Evolutionary conservation across 169 alveolate genomes (phyloP).

Genomic region (Plasmodium knowlesi): DNA sequence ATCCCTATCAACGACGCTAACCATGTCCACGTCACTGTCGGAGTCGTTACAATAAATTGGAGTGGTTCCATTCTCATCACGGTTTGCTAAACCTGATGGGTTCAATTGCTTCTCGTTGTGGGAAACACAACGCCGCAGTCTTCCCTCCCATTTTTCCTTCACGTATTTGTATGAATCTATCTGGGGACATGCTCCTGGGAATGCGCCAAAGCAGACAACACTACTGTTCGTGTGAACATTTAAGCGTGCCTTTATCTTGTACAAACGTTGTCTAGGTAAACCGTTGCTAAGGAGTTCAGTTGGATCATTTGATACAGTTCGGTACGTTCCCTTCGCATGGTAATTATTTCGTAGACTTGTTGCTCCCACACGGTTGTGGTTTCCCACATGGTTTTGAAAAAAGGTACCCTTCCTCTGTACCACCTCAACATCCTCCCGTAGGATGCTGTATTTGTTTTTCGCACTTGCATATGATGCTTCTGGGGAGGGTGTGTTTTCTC

Average conservation of each 20-base stretch:
- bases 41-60: neutral
- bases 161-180: neutral
- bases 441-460: neutral
- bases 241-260: neutral
- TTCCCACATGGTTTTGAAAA: neutral
- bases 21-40: neutral
- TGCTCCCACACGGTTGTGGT: neutral
- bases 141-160: neutral
- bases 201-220: neutral
- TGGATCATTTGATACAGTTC: neutral
- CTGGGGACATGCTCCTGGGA: neutral
- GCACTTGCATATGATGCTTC: neutral
- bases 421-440: neutral
- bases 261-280: neutral
- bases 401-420: too few relatives aligned
- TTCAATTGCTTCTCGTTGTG: neutral
- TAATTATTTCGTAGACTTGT: neutral
- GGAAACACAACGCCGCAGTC: neutral
- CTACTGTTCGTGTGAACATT: neutral
- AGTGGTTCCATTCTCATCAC: neutral
- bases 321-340: neutral
- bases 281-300: neutral
- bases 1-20: neutral
- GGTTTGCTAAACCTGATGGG: neutral
- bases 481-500: neutral